Evolutionary conservation across 768 basidiomycete species (phyloP), one percentile per base, ranked within the genome.

Genomic region (Auricularia sp.): DNA sequence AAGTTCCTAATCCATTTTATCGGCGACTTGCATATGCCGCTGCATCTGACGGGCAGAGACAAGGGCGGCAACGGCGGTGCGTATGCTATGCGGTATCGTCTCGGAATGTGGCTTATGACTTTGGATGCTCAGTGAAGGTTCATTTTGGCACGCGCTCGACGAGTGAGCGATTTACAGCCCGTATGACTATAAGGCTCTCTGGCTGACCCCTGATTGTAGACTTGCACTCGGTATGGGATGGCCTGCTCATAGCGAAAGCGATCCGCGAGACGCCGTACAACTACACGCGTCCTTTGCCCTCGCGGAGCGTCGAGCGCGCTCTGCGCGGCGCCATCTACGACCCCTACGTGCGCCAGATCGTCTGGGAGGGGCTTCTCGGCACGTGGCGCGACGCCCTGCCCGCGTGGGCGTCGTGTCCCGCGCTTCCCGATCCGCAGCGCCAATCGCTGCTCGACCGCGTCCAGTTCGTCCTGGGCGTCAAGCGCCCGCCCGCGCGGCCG

Each of bases 1-100:
- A 90, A 91, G 74, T 99, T 97, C 78, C 78, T 99, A 37, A 83
- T 95, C 36, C 97, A 99, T 74, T 98, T 93, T 70, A 64, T 97
- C 11, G 94, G 96, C 0, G 96, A 98, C 73, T 80, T 96, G 81
- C 96, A 97, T 70, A 87, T 89, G 82, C 96, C 96, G 3, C 77
- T 99, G 63, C 96, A 99, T 74, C 81, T 99, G 44, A 90, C 90
- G 0, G 92, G 92, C 2, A 80, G 94, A 18, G 86, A 94, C 69
- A 81, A 90, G 36, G 96, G 96, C 3, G 96, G 95, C 1, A 98
- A 98, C 71, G 82, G 83, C 5, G 79, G 79, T 74, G 64, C 67
- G 75, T 29, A 29, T 29, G 29, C 2, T 29, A 29, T 29, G 2
- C 29, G 29, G 2, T 29, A 29, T 29, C 29, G 29, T 29, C 29